Base-by-base conservation (phyloP, 148 eudicot genomes). In the Pouteria glomerata region DNA sequence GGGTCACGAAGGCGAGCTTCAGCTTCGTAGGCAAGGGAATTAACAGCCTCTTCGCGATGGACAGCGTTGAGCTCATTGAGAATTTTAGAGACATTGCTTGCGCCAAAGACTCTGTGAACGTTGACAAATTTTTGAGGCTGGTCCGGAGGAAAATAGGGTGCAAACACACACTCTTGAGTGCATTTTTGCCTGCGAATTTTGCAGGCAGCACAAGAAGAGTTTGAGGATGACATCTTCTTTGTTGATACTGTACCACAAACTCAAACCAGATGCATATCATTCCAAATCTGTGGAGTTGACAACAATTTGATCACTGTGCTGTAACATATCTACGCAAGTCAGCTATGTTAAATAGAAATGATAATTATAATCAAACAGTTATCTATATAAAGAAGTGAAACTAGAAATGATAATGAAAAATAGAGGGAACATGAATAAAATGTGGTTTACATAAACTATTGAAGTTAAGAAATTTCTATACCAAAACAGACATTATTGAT, bases 41-140 rank as follows among this genome's bases (percentile, higher is more conserved):
- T 70, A 3, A 70, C 73, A 0, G 73, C 73, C 16, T 70, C 73
- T 56, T 57, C 73, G 13, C 73, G 51, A 5, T 70, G 31, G 53
- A 27, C 6, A 24, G 73, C 52, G 24, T 29, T 57, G 35, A 70
- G 6, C 34, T 70, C 73, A 51, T 42, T 70, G 15, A 70, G 64
- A 15, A 70, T 70, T 29, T 70, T 70, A 15, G 63, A 37, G 37
- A 70, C 64, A 16, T 70, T 70, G 73, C 73, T 70, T 23, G 73
- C 73, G 34, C 73, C 73, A 41, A 70, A 70, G n/a, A 70, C 63
- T 11, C 57, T 70, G 64, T 57, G 73, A 18, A 70, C 73, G 37
- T 61, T 24, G 29, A 63, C 73, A 16, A 70, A 70, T 41, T 56
- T 70, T 12, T 70, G 51, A 0, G 73, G 63, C 23, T 70, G 39